Evolutionary conservation across 257 asterid genomes (phyloP).

Genomic region (Apocynum venetum): DNA sequence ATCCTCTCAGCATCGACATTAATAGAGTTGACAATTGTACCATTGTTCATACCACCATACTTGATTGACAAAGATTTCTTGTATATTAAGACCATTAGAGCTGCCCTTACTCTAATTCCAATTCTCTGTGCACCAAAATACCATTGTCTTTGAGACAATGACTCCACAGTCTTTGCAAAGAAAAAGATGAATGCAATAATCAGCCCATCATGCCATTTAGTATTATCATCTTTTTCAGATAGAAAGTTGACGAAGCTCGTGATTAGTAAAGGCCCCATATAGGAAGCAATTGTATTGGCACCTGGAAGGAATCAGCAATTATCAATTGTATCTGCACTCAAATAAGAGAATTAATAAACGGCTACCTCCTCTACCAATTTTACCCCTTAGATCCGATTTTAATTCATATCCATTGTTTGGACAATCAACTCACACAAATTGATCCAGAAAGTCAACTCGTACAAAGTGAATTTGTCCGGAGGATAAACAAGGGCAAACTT

Average conservation of each 20-base stretch:
- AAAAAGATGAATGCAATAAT: conserved; percentile 62
- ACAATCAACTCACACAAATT: too few relatives aligned
- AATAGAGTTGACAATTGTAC: conserved; percentile 54
- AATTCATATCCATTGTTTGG: too few relatives aligned
- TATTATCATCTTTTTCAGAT: conserved; percentile 40
- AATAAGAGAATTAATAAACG: neutral
- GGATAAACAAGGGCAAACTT: too few relatives aligned
- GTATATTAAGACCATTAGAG: conserved; percentile 68
- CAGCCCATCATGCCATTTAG: conserved; percentile 51
- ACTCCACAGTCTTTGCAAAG: conserved; percentile 70
- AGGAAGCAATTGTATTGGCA: conserved; percentile 67
- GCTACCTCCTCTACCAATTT: too few relatives aligned
- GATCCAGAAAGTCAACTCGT: too few relatives aligned
- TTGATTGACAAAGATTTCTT: conserved; percentile 50
- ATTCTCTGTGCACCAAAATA: conserved; percentile 79
- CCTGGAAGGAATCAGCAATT: conserved; percentile 35
- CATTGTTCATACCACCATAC: conserved; percentile 54
- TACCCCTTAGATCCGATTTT: too few relatives aligned
- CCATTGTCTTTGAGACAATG: conserved; percentile 86
- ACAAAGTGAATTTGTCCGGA: too few relatives aligned
- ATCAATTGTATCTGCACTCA: neutral
- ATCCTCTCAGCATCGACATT: conserved; percentile 81
- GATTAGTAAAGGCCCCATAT: conserved; percentile 70
- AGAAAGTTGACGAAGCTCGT: conserved; percentile 74
- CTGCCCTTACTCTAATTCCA: conserved; percentile 63